Evolutionary conservation across 345 rosid genomes (phyloP).

Genomic region (Sisymbrium altissimum): DNA sequence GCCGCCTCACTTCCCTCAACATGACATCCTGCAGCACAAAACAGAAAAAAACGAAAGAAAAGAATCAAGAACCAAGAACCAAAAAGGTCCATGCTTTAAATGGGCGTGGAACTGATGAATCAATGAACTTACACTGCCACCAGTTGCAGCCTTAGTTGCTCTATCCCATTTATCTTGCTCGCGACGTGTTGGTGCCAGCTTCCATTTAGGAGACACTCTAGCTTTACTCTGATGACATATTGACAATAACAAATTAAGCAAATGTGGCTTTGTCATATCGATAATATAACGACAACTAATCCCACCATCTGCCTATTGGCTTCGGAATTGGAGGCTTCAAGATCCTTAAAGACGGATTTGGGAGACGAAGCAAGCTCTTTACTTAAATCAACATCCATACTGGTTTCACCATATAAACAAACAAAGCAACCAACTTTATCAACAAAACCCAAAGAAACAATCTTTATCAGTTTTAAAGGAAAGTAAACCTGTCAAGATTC

Average conservation of each 20-base stretch:
- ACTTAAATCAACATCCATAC: conserved; percentile 86
- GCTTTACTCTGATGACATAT: too few relatives aligned
- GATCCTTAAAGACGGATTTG: conserved; percentile 32
- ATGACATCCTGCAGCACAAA: conserved; percentile 53
- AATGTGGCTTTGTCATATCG: not conserved
- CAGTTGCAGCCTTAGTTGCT: conserved; percentile 84
- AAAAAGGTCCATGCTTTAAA: not conserved
- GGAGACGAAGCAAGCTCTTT: conserved; percentile 60
- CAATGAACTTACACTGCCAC: conserved; percentile 61
- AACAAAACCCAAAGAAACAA: not conserved
- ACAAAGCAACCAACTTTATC: not conserved
- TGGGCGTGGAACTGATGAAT: not conserved
- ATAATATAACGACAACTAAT: not conserved
- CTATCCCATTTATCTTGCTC: conserved; percentile 95
- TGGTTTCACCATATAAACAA: conserved; percentile 18
- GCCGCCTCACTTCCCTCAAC: conserved; percentile 57
- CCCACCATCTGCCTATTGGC: conserved; percentile 38
- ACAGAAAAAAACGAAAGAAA: not conserved
- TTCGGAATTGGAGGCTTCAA: conserved; percentile 27
- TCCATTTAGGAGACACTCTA: conserved; percentile 49
- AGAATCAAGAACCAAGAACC: conserved; percentile 22
- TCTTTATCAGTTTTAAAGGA: not conserved
- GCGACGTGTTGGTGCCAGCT: conserved; percentile 67
- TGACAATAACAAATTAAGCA: not conserved
- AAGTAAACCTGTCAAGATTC: conserved; percentile 76